Evolutionary conservation across 352 stramenopile species (phyloP).

Genomic region (Phytophthora tubulina): DNA sequence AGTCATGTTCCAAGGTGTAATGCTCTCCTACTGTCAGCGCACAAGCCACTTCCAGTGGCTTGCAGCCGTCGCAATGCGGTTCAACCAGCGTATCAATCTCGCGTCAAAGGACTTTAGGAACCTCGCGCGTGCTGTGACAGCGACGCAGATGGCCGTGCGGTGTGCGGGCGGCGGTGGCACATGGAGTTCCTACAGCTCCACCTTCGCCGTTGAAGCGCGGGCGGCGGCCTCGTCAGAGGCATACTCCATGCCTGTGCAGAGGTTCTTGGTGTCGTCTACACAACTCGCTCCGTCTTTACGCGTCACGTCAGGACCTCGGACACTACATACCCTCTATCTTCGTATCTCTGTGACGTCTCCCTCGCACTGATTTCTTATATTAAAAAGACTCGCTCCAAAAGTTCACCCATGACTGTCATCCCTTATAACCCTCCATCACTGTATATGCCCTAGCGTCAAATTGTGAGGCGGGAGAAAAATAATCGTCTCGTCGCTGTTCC

Average conservation of each 20-base stretch:
- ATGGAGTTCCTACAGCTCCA: background rate
- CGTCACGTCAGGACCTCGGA: conserved; percentile 25
- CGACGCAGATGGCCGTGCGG: conserved; percentile 10
- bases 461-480: conserved; percentile 29
- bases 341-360: background rate
- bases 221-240: background rate
- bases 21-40: background rate
- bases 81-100: background rate
- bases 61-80: background rate
- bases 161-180: background rate
- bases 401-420: background rate
- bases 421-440: background rate
- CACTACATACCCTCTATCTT: background rate
- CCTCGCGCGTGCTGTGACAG: conserved; percentile 2
- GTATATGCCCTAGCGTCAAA: background rate
- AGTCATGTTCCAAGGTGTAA: no score
- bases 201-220: no score
- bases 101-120: background rate
- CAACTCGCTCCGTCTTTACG: conserved; percentile 4
- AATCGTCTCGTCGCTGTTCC: conserved; percentile 5
- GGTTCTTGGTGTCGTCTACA: conserved; percentile 25
- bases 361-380: conserved; percentile 14
- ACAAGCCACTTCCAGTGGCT: background rate
- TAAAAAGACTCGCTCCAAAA: background rate
- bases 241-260: background rate